Evolutionary conservation across 2,329 filamentous ascomycete genomes (phyloP).

Genomic region (Cercospora nicotianae): DNA sequence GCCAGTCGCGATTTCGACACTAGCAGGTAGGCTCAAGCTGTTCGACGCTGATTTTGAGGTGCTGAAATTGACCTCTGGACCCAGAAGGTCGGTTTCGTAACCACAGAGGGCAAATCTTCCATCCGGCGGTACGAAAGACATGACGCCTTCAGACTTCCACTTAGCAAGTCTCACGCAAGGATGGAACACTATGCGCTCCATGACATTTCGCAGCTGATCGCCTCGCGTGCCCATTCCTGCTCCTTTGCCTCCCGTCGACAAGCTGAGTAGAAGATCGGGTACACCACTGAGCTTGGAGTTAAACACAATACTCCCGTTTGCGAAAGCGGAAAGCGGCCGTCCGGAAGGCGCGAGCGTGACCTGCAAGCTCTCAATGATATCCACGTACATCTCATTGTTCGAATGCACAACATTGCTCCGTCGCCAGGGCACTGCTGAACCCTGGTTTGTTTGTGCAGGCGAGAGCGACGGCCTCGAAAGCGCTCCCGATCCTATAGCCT

Average conservation of each 20-base stretch:
- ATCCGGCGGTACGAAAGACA: conserved; percentile 96
- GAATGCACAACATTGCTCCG: conserved; percentile 91
- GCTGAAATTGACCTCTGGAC: conserved; percentile 54
- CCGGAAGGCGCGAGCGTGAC: conserved; percentile 91
- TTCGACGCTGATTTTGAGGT: conserved; percentile 23
- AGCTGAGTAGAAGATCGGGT: conserved; percentile 79
- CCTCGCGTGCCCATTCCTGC: conserved; percentile 63
- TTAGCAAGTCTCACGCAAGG: conserved; percentile 87
- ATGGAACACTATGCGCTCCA: conserved; percentile 92
- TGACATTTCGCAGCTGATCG: conserved; percentile 49
- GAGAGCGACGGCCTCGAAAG: conserved; percentile 22
- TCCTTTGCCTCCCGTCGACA: conserved; percentile 79
- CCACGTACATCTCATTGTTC: conserved; percentile 95
- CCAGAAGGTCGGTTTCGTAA: conserved; percentile 89
- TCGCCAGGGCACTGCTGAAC: conserved; percentile 76
- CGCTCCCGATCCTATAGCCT: conserved; percentile 22
- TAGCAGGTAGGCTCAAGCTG: conserved; percentile 74
- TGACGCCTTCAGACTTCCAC: conserved; percentile 84
- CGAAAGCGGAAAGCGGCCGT: conserved; percentile 78
- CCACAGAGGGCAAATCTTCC: conserved; percentile 90
- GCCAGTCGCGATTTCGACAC: conserved; percentile 76
- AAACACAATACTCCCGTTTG: conserved; percentile 90
- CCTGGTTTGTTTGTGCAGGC: conserved; percentile 32
- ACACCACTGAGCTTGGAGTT: conserved; percentile 93
- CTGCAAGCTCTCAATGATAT: conserved; percentile 84